These are phyloP conservation scores for Nannochloris sp. DNA, from an alignment of 139 green algal species.

Conservation along the genomic window DNA sequence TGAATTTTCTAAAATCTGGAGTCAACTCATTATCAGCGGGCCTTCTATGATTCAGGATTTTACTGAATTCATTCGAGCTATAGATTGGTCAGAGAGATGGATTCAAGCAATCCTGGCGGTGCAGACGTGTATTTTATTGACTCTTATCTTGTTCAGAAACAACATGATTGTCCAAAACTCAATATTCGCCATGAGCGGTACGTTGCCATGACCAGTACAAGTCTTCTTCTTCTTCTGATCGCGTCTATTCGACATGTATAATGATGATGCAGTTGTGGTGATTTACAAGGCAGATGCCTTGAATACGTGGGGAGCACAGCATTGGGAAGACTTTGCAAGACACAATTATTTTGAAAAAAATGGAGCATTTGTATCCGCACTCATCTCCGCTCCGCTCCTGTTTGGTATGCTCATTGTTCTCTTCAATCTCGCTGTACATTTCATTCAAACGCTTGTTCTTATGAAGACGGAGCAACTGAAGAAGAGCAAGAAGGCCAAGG, in stretches of 20 bases:
- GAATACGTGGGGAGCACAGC: constrained; percentile 20
- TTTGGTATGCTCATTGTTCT: constrained; percentile 44
- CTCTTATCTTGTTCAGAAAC: constrained; percentile 22
- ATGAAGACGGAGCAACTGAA: constrained; percentile 14
- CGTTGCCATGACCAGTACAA: not conserved
- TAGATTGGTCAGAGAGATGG: constrained; percentile 25
- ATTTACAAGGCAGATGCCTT: constrained; percentile 40
- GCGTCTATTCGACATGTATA: not conserved
- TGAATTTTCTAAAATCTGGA: constrained; percentile 7
- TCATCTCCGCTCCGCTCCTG: constrained; percentile 40
- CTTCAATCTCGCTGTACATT: constrained; percentile 16
- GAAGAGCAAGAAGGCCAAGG: not conserved
- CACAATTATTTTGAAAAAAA: constrained; percentile 48
- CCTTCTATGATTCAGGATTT: constrained; percentile 9
- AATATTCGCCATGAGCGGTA: constrained; percentile 29
- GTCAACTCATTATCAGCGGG: not conserved
- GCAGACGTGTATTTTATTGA: constrained; percentile 29
- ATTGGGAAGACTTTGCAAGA: constrained; percentile 37
- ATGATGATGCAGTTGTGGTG: constrained; percentile 21
- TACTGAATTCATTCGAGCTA: not conserved
- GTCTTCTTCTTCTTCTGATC: not conserved
- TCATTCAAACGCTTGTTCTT: not conserved
- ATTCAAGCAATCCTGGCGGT: constrained; percentile 28
- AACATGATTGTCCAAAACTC: constrained; percentile 11
- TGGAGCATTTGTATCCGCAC: constrained; percentile 38